Evolutionary conservation across 345 rosid genomes (phyloP), one percentile per base, ranked within the genome.

Genomic region (Eucalyptus victrix): DNA sequence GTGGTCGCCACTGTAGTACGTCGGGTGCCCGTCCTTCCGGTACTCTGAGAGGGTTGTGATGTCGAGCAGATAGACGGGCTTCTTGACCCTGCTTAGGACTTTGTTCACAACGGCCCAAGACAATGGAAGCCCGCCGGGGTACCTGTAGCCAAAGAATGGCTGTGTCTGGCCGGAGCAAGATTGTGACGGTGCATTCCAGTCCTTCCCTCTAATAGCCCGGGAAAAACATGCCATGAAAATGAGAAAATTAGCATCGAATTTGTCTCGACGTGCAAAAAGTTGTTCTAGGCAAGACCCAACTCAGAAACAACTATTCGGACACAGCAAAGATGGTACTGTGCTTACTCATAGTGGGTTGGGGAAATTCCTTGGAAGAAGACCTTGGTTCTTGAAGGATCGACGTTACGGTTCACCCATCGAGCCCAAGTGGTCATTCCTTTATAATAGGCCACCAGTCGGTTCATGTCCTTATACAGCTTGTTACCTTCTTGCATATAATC

Each of bases 381-480:
- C 88, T 91, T 97, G 87, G 99, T 98, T 90, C 92, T 93, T 45
- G 89, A 69, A 81, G 99, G 95, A 90, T 97, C 91, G 15, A 98
- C 94, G 2, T 93, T 49, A 24, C 86, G 92, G 90, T 97, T 93
- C 51, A 98, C 95, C 99, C 99, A 98, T 90, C 99, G 93, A 49
- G 96, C 97, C 99, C 99, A 98, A 3, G 99, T 98, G 53, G 97
- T 96, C 80, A 98, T 81, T 8, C 97, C 99, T 92, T 95, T 97
- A 89, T 97, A 96, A 87, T 34, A 97, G 50, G 99, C 99, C 45
- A 97, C 54, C 51, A 95, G 88, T 87, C 98, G 94, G 92, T 98
- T 95, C 99, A 97, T 97, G 85, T 98, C 98, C 89, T 94, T 96
- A 92, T 93, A 94, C 87, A 90, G 11, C 88, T 91, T 95, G 2